Evolutionary conservation across 768 basidiomycete genomes (phyloP), one percentile per base, ranked within the genome.

Genomic region (Clitopilus passeckerianus): DNA sequence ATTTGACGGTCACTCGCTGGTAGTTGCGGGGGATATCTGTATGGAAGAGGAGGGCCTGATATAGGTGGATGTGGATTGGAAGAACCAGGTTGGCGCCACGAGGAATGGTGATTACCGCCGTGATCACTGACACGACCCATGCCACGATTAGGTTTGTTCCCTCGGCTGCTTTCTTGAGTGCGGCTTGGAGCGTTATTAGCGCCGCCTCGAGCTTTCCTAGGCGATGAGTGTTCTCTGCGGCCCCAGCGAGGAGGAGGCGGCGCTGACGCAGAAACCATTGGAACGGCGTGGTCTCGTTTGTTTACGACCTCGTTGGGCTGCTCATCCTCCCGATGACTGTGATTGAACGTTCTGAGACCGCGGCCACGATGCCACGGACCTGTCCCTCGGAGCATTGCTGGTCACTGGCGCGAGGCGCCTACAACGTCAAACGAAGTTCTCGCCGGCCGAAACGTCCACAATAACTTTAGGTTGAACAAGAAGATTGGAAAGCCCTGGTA

Each of bases 281-380:
- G 66, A 15, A 57, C 58, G 23, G 7, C 34, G 3, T 35, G 56
- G 44, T 59, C 60, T 5, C 62, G 60, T 35, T 66, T 65, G 46
- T 63, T 59, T 1, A 66, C 60, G 1, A 53, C 41, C 52, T 66
- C 66, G 12, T 66, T 66, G 0, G 66, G 66, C 34, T 66, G 66
- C n/a, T 57, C 56, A 44, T 66, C 66, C 52, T 66, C 66, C 3
- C 59, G 59, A 53, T 64, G 63, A 50, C 18, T 50, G n/a, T 50
- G 20, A 22, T 50, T 35, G 54, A 50, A 50, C 22, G 46, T 22
- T n/a, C 10, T 50, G 20, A 18, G 46, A 23, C 46, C 46, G 46
- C 20, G 46, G 5, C 46, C 46, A 23, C 46, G 46, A 20, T 50
- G n/a, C 46, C 15, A 20, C 4, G 22, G n/a, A n/a, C 20, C 22